phyloP scores from a whole-genome alignment of 2,329 filamentous ascomycete species.

The Microdochium trichocladiopsis region DNA sequence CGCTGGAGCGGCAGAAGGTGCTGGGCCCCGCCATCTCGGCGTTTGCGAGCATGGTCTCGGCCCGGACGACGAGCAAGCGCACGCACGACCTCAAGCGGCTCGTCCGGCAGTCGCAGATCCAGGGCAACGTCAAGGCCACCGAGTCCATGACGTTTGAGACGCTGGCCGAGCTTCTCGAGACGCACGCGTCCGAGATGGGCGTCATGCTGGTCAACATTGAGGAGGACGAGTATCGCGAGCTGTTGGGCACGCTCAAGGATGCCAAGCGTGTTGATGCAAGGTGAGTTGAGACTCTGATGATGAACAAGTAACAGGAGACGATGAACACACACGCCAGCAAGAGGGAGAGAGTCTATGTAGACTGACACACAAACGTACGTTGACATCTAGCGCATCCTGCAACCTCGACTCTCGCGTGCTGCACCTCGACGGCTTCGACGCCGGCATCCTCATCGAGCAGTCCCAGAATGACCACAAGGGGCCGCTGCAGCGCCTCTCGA shows the following conservation, averaged over 20 bases:
- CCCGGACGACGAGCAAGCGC: constrained; percentile 16
- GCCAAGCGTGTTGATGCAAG: not conserved
- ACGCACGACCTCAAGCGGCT: constrained; percentile 17
- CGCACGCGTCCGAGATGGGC: constrained; percentile 10
- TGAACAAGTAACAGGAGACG: no score
- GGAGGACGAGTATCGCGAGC: constrained; percentile 5
- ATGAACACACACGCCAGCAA: no score
- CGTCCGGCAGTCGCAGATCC: constrained; percentile 14
- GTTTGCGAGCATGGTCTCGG: constrained; percentile 16
- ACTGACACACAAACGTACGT: not conserved
- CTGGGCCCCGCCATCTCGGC: constrained; percentile 8
- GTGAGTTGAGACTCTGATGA: no score
- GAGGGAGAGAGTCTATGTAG: no score
- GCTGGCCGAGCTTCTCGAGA: constrained; percentile 8
- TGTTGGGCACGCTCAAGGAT: constrained; percentile 7
- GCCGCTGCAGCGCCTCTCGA: constrained; percentile 4
- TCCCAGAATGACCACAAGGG: constrained; percentile 8
- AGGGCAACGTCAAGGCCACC: constrained; percentile 13
- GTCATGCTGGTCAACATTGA: constrained; percentile 12
- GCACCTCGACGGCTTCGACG: constrained; percentile 10
- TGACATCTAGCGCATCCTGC: constrained; percentile 7
- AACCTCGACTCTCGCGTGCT: constrained; percentile 11
- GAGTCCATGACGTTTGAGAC: constrained; percentile 14
- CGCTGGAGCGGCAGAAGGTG: constrained; percentile 6
- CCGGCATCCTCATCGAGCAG: constrained; percentile 13